A percentile compares a stretch with the other conserved stretches of the same genome.
Conservation (phyloP, 345 rosid species). For the Populus ilicifolia region DNA sequence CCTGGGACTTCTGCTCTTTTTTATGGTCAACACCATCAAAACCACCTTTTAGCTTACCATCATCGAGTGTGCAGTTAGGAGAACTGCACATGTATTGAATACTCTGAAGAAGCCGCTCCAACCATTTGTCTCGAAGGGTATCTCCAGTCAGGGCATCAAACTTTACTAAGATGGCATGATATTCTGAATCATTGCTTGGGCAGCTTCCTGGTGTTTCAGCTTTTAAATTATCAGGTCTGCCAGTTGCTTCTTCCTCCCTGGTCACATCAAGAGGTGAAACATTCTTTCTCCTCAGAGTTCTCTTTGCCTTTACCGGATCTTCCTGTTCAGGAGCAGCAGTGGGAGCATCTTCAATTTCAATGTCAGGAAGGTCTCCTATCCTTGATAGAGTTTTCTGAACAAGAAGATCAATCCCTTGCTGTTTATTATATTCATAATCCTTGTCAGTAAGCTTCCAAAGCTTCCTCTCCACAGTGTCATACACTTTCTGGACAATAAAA, state of each 20-base stretch:
- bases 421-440: constrained; percentile 66
- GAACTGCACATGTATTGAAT: constrained; percentile 57
- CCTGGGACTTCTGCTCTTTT: constrained; percentile 21
- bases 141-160: constrained; percentile 69
- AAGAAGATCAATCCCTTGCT: constrained; percentile 71
- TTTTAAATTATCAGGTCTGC: constrained; percentile 42
- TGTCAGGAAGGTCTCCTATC: constrained; percentile 64
- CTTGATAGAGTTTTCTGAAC: constrained; percentile 67
- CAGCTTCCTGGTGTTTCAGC: constrained; percentile 91
- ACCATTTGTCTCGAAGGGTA: constrained; percentile 75
- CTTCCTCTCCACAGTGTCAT: constrained; percentile 58
- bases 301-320: constrained; percentile 44
- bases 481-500: constrained; percentile 83
- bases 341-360: constrained; percentile 40
- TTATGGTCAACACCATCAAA: constrained; percentile 35
- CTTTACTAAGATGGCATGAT: constrained; percentile 48
- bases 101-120: constrained; percentile 83
- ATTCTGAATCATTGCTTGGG: constrained; percentile 49
- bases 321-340: constrained; percentile 40
- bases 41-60: constrained; percentile 37
- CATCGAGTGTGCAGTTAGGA: constrained; percentile 35
- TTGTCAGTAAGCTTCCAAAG: constrained; percentile 74
- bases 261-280: constrained; percentile 73
- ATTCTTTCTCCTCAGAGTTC: constrained; percentile 42
- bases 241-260: constrained; percentile 57